Base-by-base conservation (phyloP, 345 rosid species). In the Syzygium aqueum region DNA sequence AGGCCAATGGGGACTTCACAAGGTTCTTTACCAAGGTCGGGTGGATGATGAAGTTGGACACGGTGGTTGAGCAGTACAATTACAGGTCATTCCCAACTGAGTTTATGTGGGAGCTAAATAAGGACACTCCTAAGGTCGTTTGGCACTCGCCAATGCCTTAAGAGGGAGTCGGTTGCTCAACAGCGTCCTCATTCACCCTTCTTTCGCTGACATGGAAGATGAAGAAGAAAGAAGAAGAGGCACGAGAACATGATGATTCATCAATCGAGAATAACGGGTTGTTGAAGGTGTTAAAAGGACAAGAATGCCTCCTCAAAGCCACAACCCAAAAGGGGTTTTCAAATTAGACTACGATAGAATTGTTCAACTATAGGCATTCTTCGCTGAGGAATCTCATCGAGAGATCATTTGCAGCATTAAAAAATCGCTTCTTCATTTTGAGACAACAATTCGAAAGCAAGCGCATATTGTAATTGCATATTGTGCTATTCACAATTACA, bases 41-140 rank as follows among this genome's bases (percentile, higher is more conserved):
- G 21, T 97, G 99, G 99, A 97, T 97, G 99, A 97, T 96, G 93
- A 96, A 93, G 88, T 96, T 97, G 11, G 96, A 95, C 78, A 95
- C 97, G 3, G 99, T 96, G 84, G 89, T 95, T 0, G 95, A 91
- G 90, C 99, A 97, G 78, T 95, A 94, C 87, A 95, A 95, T 57
- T 97, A 97, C 94, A 94, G 94, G 92, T 85, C 99, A 1, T 97
- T 97, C 82, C 99, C 99, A 8, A 86, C 87, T 14, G 99, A 97
- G 87, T 97, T 97, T 83, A 52, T 77, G 8, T 97, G 99, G 99
- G 99, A 97, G 88, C 93, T 95, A 5, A 87, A 88, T 13, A 94
- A 93, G 51, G 95, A 95, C 80, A 96, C 95, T 17, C 98, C 99
- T 6, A 92, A 37, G 99, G 99, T 7, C 99, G 96, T 80, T 86